These are phyloP conservation scores for Seiridium cupressi DNA, from an alignment of 2,329 filamentous ascomycete species.

Conservation along the genomic window DNA sequence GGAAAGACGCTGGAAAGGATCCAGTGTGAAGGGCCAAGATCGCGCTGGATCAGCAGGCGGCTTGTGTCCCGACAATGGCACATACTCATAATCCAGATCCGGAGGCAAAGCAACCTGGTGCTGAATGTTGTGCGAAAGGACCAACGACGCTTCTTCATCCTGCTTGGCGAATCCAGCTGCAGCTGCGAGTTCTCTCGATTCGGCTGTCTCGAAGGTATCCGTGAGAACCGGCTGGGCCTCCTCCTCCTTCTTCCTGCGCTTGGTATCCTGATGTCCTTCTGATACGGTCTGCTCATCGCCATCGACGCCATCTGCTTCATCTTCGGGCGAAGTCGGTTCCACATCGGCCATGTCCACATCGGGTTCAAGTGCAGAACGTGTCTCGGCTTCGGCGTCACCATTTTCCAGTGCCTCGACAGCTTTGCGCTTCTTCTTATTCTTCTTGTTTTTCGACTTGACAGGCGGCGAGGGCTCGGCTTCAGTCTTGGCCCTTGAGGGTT, in stretches of 20 bases:
- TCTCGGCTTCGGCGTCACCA: slow-evolving; percentile 23
- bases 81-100: slow-evolving; percentile 89
- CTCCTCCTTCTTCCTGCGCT: slow-evolving; percentile 62
- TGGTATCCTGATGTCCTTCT: slow-evolving; percentile 51
- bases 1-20: slow-evolving; percentile 95
- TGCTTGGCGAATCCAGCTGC: slow-evolving; percentile 66
- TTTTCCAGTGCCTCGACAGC: slow-evolving; percentile 75
- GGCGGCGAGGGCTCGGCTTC: slow-evolving; percentile 24
- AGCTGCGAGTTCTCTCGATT: slow-evolving; percentile 85
- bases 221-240: slow-evolving; percentile 81
- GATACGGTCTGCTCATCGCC: slow-evolving; percentile 36
- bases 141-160: slow-evolving; percentile 67
- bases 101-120: slow-evolving; percentile 95
- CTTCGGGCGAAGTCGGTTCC: slow-evolving; percentile 34
- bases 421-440: slow-evolving; percentile 75
- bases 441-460: slow-evolving; percentile 37
- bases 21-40: slow-evolving; percentile 84
- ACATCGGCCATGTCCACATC: slow-evolving; percentile 28
- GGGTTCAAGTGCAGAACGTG: slow-evolving; percentile 30
- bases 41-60: slow-evolving; percentile 83
- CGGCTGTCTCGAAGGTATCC: slow-evolving; percentile 91
- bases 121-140: slow-evolving; percentile 94
- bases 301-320: slow-evolving; percentile 25
- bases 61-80: slow-evolving; percentile 93
- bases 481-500: slow-evolving; percentile 47